These are phyloP conservation scores for Solanum corneliomulleri DNA, from an alignment of 257 asterid species.

Conservation along the genomic window DNA sequence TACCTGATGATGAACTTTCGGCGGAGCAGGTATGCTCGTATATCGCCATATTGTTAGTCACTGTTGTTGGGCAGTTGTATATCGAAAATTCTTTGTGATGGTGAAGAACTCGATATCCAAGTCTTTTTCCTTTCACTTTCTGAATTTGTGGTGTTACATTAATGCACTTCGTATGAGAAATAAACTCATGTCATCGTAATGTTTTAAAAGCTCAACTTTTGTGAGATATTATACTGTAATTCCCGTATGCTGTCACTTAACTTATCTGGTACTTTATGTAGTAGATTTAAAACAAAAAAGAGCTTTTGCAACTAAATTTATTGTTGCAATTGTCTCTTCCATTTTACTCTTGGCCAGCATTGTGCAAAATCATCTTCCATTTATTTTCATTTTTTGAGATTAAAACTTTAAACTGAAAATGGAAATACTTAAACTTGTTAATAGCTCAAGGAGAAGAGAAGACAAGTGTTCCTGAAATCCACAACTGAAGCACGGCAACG, in stretches of 20 bases:
- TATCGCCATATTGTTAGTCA: neutral
- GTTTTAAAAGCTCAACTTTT: neutral
- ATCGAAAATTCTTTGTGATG: neutral
- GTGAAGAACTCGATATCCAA: neutral
- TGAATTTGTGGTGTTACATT: neutral
- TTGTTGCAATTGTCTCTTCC: neutral
- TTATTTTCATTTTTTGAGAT: neutral
- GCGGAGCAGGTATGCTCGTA: slow-evolving; percentile 63
- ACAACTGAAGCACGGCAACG: slow-evolving; percentile 78
- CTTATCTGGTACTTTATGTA: neutral
- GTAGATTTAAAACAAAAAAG: neutral
- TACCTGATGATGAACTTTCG: slow-evolving; percentile 72
- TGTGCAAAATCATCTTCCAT: neutral
- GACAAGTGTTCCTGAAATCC: slow-evolving; percentile 70
- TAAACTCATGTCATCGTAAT: neutral
- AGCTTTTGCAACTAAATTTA: neutral
- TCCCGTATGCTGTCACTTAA: neutral
- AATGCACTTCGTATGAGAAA: neutral
- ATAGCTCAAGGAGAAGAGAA: slow-evolving; percentile 80
- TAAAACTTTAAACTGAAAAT: neutral
- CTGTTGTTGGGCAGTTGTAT: neutral
- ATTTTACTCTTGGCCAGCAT: neutral
- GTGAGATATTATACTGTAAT: neutral
- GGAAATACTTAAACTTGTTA: slow-evolving; percentile 6
- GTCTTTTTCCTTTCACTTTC: neutral